Evolutionary conservation across 177 flowering plant genomes (phyloP).

Genomic region (Vitis hybrid): DNA sequence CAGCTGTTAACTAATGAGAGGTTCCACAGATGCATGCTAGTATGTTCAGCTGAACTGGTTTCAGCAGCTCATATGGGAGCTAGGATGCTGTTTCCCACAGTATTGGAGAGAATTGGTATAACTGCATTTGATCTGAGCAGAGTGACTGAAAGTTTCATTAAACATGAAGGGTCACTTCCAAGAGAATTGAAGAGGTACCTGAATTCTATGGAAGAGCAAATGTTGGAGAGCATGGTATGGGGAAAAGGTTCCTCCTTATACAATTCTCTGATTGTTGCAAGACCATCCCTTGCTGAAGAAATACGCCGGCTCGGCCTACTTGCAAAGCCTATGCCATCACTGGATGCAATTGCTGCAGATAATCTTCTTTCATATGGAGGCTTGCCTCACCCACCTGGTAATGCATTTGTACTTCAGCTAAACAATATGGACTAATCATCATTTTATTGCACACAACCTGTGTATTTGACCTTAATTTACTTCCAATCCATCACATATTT

Average conservation of each 20-base stretch:
- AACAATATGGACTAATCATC: too few species aligned
- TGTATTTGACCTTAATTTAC: too few species aligned
- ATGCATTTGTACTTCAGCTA: neutral
- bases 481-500: neutral
- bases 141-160: slow-evolving; percentile 96
- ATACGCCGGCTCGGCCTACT: slow-evolving; percentile 75
- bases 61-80: slow-evolving; percentile 92
- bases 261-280: slow-evolving; percentile 90
- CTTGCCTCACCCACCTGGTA: slow-evolving; percentile 43
- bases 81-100: slow-evolving; percentile 94
- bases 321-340: slow-evolving; percentile 99
- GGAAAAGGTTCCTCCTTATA: slow-evolving; percentile 99
- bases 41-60: slow-evolving; percentile 98
- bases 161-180: slow-evolving; percentile 95
- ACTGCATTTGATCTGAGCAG: slow-evolving; percentile 99
- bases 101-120: slow-evolving; percentile 90
- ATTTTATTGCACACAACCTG: too few species aligned
- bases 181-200: slow-evolving; percentile 90
- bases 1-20: slow-evolving; percentile 91
- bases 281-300: slow-evolving; percentile 70
- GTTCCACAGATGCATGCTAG: slow-evolving; percentile 99
- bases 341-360: slow-evolving; percentile 85
- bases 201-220: slow-evolving; percentile 89
- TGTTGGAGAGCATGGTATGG: slow-evolving; percentile 98
- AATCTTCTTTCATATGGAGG: slow-evolving; percentile 62